Conservation (phyloP, 768 basidiomycete species). For the Nidula microcarpa region DNA sequence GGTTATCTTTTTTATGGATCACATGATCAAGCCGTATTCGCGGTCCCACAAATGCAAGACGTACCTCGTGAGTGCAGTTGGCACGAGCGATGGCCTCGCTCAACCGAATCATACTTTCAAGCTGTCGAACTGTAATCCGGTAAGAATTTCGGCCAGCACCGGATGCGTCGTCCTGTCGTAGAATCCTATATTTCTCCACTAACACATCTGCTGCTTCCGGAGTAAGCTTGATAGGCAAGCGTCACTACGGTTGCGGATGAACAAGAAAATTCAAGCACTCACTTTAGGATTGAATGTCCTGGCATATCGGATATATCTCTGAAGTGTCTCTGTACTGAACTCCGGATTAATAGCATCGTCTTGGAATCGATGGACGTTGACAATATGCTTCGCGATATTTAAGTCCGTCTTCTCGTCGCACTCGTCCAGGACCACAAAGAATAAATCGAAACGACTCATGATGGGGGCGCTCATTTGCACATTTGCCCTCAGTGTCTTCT, state of each 20-base stretch:
- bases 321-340: slow-evolving; percentile 94
- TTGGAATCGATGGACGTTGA: slow-evolving; percentile 94
- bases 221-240: slow-evolving; percentile 60
- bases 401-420: slow-evolving; percentile 91
- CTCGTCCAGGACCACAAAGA: slow-evolving; percentile 97
- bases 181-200: slow-evolving; percentile 90
- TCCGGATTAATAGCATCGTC: slow-evolving; percentile 95
- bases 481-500: slow-evolving; percentile 87
- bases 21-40: not conserved
- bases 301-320: slow-evolving; percentile 96
- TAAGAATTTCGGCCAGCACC: slow-evolving; percentile 91
- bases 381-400: slow-evolving; percentile 95
- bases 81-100: slow-evolving; percentile 97
- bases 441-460: slow-evolving; percentile 98
- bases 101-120: slow-evolving; percentile 97
- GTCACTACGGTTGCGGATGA: slow-evolving; percentile 2
- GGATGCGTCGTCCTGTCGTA: slow-evolving; percentile 89
- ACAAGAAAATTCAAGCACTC: slow-evolving; percentile 8
- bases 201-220: slow-evolving; percentile 89
- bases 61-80: slow-evolving; percentile 90
- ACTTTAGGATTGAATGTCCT: slow-evolving; percentile 98
- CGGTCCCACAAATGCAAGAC: slow-evolving; percentile 9
- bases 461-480: slow-evolving; percentile 98
- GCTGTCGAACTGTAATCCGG: slow-evolving; percentile 94
- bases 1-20: slow-evolving; percentile 57